These are phyloP conservation scores for Mortierella claussenii DNA, from an alignment of 192 early-diverging fungal genomes.

Conservation along the genomic window DNA sequence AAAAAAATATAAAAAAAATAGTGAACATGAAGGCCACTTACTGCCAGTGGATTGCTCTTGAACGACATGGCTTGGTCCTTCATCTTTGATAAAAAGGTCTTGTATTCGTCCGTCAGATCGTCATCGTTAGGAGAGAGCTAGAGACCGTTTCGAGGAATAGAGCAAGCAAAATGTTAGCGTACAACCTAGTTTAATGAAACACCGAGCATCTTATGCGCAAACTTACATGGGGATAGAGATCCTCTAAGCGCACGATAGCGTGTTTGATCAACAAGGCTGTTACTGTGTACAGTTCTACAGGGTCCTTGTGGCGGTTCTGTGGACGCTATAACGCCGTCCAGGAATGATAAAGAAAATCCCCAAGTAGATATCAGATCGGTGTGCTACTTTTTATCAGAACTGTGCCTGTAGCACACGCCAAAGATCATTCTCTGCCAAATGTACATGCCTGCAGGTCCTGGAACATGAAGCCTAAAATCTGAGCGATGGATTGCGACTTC, in stretches of 20 bases:
- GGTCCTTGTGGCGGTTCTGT: conserved; percentile 63
- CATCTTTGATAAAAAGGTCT: conserved; percentile 56
- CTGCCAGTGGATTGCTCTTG: conserved; percentile 56
- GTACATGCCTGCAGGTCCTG: conserved; percentile 63
- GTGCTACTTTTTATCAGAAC: too few relatives aligned
- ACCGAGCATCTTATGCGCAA: too few relatives aligned
- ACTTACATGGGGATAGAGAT: conserved; percentile 72
- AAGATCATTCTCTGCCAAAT: too few relatives aligned
- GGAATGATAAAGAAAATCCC: not conserved
- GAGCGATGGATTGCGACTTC: conserved; percentile 54
- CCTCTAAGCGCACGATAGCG: conserved; percentile 56
- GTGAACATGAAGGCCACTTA: too few relatives aligned
- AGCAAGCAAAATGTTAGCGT: not conserved
- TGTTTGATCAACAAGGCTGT: conserved; percentile 30
- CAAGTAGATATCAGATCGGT: not conserved
- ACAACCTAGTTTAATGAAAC: not conserved
- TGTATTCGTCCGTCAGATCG: conserved; percentile 58
- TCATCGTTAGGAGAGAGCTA: conserved; percentile 65
- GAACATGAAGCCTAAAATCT: conserved; percentile 85
- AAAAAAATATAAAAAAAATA: too few relatives aligned
- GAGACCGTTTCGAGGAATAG: not conserved
- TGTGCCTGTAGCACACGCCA: too few relatives aligned
- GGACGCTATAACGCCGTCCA: conserved; percentile 56
- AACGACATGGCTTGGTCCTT: conserved; percentile 52
- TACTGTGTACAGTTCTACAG: conserved; percentile 36